Conservation (phyloP, 164 flowering plant genomes). For the Umbellularia californica region DNA sequence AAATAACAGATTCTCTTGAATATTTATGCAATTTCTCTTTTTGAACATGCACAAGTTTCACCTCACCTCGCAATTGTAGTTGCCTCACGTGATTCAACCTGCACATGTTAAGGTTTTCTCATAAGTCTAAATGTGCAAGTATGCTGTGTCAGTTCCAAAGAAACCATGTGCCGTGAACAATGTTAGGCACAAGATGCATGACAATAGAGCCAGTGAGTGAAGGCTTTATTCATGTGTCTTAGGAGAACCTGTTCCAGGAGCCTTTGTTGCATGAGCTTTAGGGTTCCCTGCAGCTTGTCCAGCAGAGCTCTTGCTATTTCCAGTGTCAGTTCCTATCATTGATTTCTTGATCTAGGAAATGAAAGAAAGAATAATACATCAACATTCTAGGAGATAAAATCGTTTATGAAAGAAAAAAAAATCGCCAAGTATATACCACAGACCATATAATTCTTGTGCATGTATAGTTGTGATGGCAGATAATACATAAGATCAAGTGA, state of each 20-base stretch:
- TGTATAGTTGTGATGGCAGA: not conserved
- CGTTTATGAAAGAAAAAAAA: not conserved
- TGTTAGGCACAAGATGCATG: not conserved
- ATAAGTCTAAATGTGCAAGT: not conserved
- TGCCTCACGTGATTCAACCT: not conserved
- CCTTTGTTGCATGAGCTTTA: slow-evolving; percentile 50
- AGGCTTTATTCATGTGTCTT: slow-evolving; percentile 5
- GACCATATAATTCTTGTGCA: not conserved
- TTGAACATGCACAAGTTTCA: no score
- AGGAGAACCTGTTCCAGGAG: slow-evolving; percentile 39
- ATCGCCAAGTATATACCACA: not conserved
- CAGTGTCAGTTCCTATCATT: slow-evolving; percentile 32
- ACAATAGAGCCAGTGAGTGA: not conserved
- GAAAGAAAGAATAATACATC: not conserved
- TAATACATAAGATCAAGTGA: not conserved
- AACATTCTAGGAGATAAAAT: not conserved
- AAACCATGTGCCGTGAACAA: not conserved
- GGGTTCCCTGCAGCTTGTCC: slow-evolving; percentile 48
- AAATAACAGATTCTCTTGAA: no score
- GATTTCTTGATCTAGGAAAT: slow-evolving; percentile 69
- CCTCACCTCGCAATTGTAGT: not conserved
- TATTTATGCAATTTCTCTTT: no score
- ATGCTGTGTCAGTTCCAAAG: no score
- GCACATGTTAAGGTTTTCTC: not conserved
- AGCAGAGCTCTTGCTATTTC: slow-evolving; percentile 31